Conservation (phyloP, 2,329 filamentous ascomycete genomes). For the Botrytis paeoniae region DNA sequence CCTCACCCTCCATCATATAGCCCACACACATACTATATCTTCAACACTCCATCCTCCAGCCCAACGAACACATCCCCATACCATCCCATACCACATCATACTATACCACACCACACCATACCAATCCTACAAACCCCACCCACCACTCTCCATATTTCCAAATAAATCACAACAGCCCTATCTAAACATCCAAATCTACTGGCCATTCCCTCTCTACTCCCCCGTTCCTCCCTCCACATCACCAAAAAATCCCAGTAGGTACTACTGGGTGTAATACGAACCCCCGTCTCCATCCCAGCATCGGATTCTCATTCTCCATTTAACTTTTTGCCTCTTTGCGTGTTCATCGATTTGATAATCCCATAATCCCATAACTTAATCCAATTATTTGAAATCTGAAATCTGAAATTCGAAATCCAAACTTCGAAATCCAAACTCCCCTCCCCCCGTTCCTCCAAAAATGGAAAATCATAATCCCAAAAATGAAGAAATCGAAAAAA, state of each 20-base stretch:
- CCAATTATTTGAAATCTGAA: no score
- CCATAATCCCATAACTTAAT: no score
- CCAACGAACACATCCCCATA: not conserved
- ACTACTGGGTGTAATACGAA: no score
- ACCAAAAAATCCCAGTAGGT: not conserved
- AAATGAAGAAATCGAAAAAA: no score
- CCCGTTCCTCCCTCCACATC: not conserved
- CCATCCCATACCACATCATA: no score
- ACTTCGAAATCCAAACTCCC: no score
- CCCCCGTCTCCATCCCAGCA: not conserved
- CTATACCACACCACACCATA: not conserved
- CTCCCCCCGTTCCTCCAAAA: no score
- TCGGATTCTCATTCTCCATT: not conserved
- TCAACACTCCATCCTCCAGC: not conserved
- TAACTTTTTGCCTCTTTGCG: not conserved
- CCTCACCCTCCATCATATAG: not conserved
- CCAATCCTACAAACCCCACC: not conserved
- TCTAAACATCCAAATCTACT: not conserved
- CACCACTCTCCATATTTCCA: not conserved
- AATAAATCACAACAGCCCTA: not conserved
- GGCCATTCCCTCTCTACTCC: not conserved
- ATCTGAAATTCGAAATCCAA: no score
- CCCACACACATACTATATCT: not conserved
- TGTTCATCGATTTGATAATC: no score
- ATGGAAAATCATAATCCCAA: no score